Evolutionary conservation across 31 red algal genomes (phyloP), one percentile per base, ranked within the genome.

Genomic region (Porphyra umbilicalis): DNA sequence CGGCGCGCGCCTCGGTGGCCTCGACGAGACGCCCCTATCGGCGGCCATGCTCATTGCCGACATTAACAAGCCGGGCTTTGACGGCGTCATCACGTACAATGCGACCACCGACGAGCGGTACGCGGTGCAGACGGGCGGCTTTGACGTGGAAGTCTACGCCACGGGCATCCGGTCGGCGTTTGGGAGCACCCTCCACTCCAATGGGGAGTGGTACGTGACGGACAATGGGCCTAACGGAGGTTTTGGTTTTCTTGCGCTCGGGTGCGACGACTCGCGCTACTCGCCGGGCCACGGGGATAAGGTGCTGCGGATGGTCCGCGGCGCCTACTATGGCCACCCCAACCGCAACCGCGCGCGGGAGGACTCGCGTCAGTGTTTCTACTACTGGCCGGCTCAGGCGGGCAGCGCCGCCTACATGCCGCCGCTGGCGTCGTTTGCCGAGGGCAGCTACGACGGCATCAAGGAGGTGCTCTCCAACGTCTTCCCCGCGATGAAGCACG

Each of bases 151-250:
- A 8, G 33, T 90, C 20, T 89, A 86, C 37, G 87, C 92, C 34
- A 32, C 81, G 35, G 92, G 92, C 5, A 83, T 94, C 77, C 82
- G 83, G 79, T 89, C 89, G 32, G 76, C 84, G 57, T 87, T 90
- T 78, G 36, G 83, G 4, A 76, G 87, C n/a, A 80, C 77, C 39
- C 77, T 89, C 46, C 82, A 83, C 37, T 78, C 76, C 29, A 89
- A 90, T 20, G 86, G 82, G 16, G 76, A 82, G 16, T 79, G 89
- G 75, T 94, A 90, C 81, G 86, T 79, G 80, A 77, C 79, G 14
- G 92, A 94, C 39, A 88, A 94, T 74, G 92, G 92, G 25, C 87
- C 92, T 18, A 94, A 94, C 84, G 82, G 77, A 30, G 86, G 83
- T 13, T 94, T 85, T 77, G 92, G 92, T 6, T 86, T 86, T 33